A percentile compares a stretch with the other conserved stretches of the same genome.
phyloP scores from a whole-genome alignment of 192 early-diverging fungal genomes.

The Coemansia sp. region DNA sequence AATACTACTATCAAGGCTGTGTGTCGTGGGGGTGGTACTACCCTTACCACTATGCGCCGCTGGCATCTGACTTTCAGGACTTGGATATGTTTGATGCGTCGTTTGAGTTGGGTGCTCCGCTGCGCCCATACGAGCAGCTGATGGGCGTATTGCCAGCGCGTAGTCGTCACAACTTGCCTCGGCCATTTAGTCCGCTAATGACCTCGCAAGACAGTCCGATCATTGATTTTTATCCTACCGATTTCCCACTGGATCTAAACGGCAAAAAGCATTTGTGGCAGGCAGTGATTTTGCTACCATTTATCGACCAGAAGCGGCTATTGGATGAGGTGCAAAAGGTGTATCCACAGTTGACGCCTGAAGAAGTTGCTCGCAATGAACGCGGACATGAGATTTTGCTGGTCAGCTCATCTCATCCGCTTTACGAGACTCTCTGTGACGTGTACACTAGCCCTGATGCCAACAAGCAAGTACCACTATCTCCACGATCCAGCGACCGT shows the following conservation, averaged over 20 bases:
- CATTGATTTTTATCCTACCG: constrained; percentile 90
- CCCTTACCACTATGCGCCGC: constrained; percentile 94
- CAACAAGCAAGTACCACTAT: constrained; percentile 41
- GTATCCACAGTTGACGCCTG: constrained; percentile 63
- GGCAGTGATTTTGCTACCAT: constrained; percentile 90
- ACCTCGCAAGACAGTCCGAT: constrained; percentile 78
- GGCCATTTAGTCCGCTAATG: constrained; percentile 74
- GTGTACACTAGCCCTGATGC: constrained; percentile 27
- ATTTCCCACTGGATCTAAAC: constrained; percentile 90
- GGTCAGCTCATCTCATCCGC: constrained; percentile 59
- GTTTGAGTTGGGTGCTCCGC: constrained; percentile 81
- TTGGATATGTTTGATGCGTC: constrained; percentile 68
- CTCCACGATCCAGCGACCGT: constrained; percentile 57
- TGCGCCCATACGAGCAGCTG: constrained; percentile 91
- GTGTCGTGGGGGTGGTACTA: constrained; percentile 98
- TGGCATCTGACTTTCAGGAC: constrained; percentile 78
- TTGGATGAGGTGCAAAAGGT: constrained; percentile 66
- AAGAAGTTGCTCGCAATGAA: constrained; percentile 75
- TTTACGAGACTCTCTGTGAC: constrained; percentile 59
- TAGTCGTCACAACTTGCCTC: constrained; percentile 59
- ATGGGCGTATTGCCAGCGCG: constrained; percentile 95
- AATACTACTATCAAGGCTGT: constrained; percentile 94
- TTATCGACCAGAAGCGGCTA: constrained; percentile 85
- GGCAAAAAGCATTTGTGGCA: constrained; percentile 96
- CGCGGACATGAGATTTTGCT: constrained; percentile 60